Evolutionary conservation across 441 rosid species (phyloP), one percentile per base, ranked within the genome.

Genomic region (Hura crepitans): DNA sequence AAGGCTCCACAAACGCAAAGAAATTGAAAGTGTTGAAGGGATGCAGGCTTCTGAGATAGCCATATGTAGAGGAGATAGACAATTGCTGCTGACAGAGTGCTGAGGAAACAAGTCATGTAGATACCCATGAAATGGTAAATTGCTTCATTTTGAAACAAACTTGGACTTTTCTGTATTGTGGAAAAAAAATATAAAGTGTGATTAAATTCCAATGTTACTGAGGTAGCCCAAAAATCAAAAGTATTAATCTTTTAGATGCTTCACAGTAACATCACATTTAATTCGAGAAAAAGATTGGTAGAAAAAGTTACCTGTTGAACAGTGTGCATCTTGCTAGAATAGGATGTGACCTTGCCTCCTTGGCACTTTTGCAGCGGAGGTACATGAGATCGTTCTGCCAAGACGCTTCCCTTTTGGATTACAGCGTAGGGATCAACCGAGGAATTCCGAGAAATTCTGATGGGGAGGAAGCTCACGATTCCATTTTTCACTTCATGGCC

Each of bases 401-500:
- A 20, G 37, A 74, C 62, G 69, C 86, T 85, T 74, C 94, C 94
- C 68, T 83, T 89, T 72, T 81, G 89, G 77, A 89, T 61, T 62
- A 89, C 87, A 64, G 89, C 85, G 60, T 84, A 85, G 6, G 91
- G 94, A 27, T 90, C 91, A 64, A 89, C 65, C 0, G 84, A 81
- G 47, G 84, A 83, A 43, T 83, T 84, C 27, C 79, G 60, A 14
- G 87, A 82, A 28, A 89, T 81, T 76, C 83, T 79, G 35, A 86
- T 81, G 13, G 88, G 81, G 20, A 30, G 80, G 74, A 89, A 77
- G 75, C 91, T 81, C 68, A 89, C 30, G 50, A 82, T 70, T 53
- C 91, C 87, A 72, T 85, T 82, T 72, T 58, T 82, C 69, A 89
- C 88, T 71, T 87, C 86, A 55, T 89, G 95, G 68, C 89, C 77